Base-by-base conservation (phyloP, 768 basidiomycete species). In the Suillus clintonianus region DNA sequence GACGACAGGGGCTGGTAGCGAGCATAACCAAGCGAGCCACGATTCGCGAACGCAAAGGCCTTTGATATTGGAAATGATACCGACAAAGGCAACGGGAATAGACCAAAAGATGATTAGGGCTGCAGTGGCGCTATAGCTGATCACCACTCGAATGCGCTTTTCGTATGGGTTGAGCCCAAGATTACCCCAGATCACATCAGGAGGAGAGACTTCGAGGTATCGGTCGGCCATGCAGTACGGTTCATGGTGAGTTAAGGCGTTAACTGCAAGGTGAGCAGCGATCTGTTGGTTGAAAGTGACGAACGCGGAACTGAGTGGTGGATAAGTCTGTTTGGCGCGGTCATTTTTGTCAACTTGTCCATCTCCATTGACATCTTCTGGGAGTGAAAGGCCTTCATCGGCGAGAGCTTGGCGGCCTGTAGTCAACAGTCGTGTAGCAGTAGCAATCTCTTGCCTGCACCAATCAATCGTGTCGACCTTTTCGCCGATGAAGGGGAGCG, bases 401-500 rank as follows among this genome's bases (percentile, higher is more conserved):
- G 67, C 60, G 17, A 72, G 57, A 27, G 64, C 68, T 39, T 71
- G 71, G 15, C 86, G 80, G 27, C 81, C 86, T 64, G 82, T 80
- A 3, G 86, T 83, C 51, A 94, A 77, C 4, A 85, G 68, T 22
- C 71, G 71, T 19, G 81, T 86, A 62, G 87, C 86, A 1, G 79
- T 70, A 2, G 77, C 75, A 62, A 97, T 92, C 77, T 95, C 91
- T 22, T 83, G 79, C 36, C 92, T 82, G 22, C 89, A 87, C 95
- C 95, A 97, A 2, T 95, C 89, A 71, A 99, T 95, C 3, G 91
- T 86, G 78, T 99, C 97, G 17, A 98, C 95, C 75, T 97, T 91
- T 74, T 93, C 75, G 9, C 97, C 97, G 4, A 86, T 78, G 30
- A 97, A 80, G 1, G 86, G 86, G 30, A 90, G 77, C 10, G 82